Evolutionary conservation across 257 asterid genomes (phyloP), one percentile per base, ranked within the genome.

Genomic region (Primulina eburnea): DNA sequence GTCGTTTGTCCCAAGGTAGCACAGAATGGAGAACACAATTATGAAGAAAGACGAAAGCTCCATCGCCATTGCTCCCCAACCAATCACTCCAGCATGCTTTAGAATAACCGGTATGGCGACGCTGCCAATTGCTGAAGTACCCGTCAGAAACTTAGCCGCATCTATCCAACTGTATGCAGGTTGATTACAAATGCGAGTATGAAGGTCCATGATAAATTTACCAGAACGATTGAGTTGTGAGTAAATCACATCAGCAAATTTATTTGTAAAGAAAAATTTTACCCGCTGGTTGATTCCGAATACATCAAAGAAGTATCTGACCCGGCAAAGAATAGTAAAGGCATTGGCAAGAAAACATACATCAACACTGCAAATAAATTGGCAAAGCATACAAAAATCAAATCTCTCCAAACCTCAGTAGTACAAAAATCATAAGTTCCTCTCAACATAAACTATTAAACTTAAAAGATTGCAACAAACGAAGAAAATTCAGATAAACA

Each of bases 31-130:
- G 67, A 78, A 57, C 21, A 81, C 79, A 60, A 92, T 82, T 67
- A 83, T 34, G 71, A 89, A 79, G 62, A 81, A 90, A 24, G 98
- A 92, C 4, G 96, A 88, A 69, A 90, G 96, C 79, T 87, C 98
- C 96, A 92, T 86, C 29, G 91, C 86, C 80, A 92, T 71, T 32
- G 98, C 97, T 33, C 98, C 98, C 98, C 97, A 90, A 70, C 96
- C 80, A 64, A 92, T 92, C 20, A 92, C 82, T 40, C 95, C 97
- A 40, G 93, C 97, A 71, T 92, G 98, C 81, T 90, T 92, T 67
- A 92, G 82, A 77, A 92, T 85, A 47, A 90, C 69, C 10, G 98
- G 97, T 73, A 92, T 87, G 6, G 97, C 96, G 65, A 92, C 75
- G 84, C 98, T 92, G 58, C 98, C 98, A 68, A 89, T 89, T 7